Evolutionary conservation across 331 rosid species (phyloP), one percentile per base, ranked within the genome.

Genomic region (Arachis monticola): DNA sequence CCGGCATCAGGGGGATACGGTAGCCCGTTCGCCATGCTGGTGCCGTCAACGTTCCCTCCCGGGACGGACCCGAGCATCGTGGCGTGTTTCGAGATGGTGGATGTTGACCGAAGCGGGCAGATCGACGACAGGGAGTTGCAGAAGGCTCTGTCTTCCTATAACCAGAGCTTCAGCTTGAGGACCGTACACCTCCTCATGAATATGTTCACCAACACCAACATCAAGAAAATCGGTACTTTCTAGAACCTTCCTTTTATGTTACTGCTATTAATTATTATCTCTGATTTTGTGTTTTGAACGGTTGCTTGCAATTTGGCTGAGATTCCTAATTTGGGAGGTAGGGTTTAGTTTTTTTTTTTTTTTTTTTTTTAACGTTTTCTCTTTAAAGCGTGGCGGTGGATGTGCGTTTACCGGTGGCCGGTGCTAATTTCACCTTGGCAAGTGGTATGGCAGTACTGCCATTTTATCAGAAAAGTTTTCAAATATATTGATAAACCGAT

Each of bases 161-260:
- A 83, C 12, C 97, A 92, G 85, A 87, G 83, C 86, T 95, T 95
- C 82, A 88, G 97, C 70, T 73, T 95, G 80, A 87, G 97, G 67
- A 92, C 99, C 13, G 97, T 95, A 53, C 99, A 90, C 38, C 97
- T 95, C 7, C 99, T 95, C 70, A 95, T 95, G 99, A 78, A 86
- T 60, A 88, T 71, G 73, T 95, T 94, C 85, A 94, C 99, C 77
- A 88, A 85, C 60, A 55, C 96, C 69, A 94, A 80, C 85, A 30
- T 83, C 79, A 87, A 83, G 84, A 92, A 86, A 77, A 95, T 95
- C 63, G 97, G 99, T 94, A 83, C 61, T 13, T 51, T 57, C 32
- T 35, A 12, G 10, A 44, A 17, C 12, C 41, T 42, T 12, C 14
- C 6, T 1, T 51, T 12, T 51, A 3, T 8, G 7, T 51, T n/a